These are phyloP conservation scores for Cyberlindnera maclurae DNA, from an alignment of 805 yeast species.

Conservation along the genomic window DNA sequence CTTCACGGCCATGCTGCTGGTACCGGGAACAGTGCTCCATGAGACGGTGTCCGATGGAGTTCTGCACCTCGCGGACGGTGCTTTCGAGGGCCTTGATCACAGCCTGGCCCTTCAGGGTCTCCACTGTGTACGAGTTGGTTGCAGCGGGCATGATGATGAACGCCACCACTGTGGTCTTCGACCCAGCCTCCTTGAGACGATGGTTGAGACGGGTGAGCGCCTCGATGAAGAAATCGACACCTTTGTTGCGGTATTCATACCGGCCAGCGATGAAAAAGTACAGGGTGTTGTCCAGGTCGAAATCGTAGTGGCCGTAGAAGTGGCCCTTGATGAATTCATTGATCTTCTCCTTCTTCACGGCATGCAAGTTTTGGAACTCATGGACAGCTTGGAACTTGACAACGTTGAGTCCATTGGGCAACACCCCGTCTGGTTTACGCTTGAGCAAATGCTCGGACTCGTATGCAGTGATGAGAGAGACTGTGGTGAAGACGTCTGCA, in stretches of 20 bases:
- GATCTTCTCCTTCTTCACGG: constrained; percentile 82
- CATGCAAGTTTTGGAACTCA: constrained; percentile 95
- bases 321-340: constrained; percentile 95
- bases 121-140: constrained; percentile 90
- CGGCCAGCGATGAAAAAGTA: constrained; percentile 97
- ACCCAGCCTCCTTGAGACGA: constrained; percentile 69
- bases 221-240: constrained; percentile 93
- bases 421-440: constrained; percentile 95
- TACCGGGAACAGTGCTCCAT: constrained; percentile 84
- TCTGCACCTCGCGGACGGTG: constrained; percentile 83
- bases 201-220: constrained; percentile 88
- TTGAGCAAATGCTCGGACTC: constrained; percentile 90
- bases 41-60: constrained; percentile 75
- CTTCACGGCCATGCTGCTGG: constrained; percentile 51
- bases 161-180: constrained; percentile 91
- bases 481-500: constrained; percentile 96
- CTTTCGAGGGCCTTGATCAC: constrained; percentile 86
- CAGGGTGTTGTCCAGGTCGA: constrained; percentile 86
- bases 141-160: constrained; percentile 97
- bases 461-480: constrained; percentile 93
- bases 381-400: constrained; percentile 96
- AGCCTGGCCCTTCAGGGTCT: constrained; percentile 93
- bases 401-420: constrained; percentile 94
- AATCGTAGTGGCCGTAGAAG: constrained; percentile 93
- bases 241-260: constrained; percentile 93